A percentile compares a stretch with the other conserved stretches of the same genome.
phyloP scores from a whole-genome alignment of 2,329 filamentous ascomycete genomes.

The Fusarium udum region DNA sequence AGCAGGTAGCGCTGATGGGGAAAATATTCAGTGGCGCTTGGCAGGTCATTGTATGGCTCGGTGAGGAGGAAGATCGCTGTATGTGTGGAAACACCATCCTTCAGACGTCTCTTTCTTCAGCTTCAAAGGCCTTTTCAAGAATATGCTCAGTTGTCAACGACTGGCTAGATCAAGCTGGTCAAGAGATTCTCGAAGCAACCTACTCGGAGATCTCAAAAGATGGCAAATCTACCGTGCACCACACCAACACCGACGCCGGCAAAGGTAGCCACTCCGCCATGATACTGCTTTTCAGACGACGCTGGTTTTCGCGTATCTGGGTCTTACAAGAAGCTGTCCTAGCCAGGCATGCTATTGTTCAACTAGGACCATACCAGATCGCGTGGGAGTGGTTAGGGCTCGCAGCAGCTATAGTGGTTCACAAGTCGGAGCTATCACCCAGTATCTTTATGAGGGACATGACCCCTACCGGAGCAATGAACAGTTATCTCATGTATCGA shows the following conservation, averaged over 20 bases:
- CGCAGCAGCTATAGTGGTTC: background rate
- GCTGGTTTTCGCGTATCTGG: background rate
- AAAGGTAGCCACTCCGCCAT: rapidly evolving
- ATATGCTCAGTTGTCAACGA: background rate
- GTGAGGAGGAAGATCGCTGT: rapidly evolving
- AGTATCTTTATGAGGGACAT: rapidly evolving
- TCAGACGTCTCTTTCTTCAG: rapidly evolving
- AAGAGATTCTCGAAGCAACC: background rate
- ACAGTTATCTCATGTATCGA: background rate
- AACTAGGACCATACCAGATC: background rate
- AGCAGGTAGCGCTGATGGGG: background rate
- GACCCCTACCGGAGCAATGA: background rate
- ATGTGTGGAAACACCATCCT: rapidly evolving
- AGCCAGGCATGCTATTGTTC: rapidly evolving
- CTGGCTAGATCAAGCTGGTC: rapidly evolving
- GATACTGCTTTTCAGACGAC: background rate
- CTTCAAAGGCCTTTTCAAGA: rapidly evolving
- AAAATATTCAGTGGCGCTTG: background rate
- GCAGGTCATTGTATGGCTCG: rapidly evolving
- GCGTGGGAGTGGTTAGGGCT: background rate
- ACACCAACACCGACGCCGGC: rapidly evolving
- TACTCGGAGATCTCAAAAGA: rapidly evolving
- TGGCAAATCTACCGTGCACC: rapidly evolving
- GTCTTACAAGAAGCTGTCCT: background rate
- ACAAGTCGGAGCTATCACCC: rapidly evolving